These are phyloP conservation scores for Pestalotiopsis sp. DNA, from an alignment of 2,329 filamentous ascomycete species.

Conservation along the genomic window DNA sequence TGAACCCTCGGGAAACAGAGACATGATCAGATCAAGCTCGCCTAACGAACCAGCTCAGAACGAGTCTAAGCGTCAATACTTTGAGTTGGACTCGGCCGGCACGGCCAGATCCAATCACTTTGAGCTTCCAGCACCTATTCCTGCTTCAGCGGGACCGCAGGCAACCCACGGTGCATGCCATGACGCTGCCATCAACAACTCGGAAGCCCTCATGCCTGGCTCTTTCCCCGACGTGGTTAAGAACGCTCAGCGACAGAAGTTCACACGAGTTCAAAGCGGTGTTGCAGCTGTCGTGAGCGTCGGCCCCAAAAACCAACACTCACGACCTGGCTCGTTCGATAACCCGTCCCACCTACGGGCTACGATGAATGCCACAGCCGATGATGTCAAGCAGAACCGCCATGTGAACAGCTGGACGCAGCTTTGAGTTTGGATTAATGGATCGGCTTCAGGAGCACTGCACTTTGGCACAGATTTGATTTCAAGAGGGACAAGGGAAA, in stretches of 20 bases:
- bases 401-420: constrained; percentile 19
- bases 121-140: constrained; percentile 8
- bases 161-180: neutral
- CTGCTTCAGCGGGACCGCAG: neutral
- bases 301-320: neutral
- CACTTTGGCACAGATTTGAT: neutral
- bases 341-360: constrained; percentile 3
- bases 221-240: constrained; percentile 1
- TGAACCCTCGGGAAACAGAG: neutral
- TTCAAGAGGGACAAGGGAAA: neutral
- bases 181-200: neutral
- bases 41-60: constrained; percentile 1
- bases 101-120: neutral
- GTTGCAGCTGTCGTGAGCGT: neutral
- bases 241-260: constrained; percentile 1
- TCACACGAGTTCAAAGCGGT: constrained; percentile 7
- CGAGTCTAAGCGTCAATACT: constrained; percentile 16
- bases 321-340: neutral
- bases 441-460: neutral
- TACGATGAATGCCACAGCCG: constrained; percentile 17
- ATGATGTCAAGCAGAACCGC: constrained; percentile 15
- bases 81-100: constrained; percentile 25
- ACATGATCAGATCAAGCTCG: neutral
- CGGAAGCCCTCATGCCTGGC: constrained; percentile 10
- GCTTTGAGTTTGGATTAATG: constrained; percentile 6